Conservation (phyloP, 768 basidiomycete species). For the Boletus insuetus region DNA sequence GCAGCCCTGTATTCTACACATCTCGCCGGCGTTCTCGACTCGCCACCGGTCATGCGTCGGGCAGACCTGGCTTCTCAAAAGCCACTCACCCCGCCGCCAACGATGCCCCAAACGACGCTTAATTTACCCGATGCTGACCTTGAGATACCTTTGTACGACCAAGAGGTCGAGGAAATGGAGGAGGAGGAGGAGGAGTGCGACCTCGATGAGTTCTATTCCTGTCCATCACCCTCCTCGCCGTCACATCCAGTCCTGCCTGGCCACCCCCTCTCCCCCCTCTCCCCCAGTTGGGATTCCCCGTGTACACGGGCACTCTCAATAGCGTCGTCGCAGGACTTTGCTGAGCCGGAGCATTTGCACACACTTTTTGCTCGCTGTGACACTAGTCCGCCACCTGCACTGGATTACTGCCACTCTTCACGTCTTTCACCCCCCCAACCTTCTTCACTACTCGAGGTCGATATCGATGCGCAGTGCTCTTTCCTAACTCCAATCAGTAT, state of each 20-base stretch:
- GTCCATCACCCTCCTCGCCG: slow-evolving; percentile 12
- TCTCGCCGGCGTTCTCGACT: slow-evolving; percentile 34
- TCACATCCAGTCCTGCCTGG: slow-evolving; percentile 12
- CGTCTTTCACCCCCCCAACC: slow-evolving; percentile 13
- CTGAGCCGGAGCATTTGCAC: slow-evolving; percentile 15
- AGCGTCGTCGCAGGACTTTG: slow-evolving; percentile 15
- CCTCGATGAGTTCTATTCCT: slow-evolving; percentile 19
- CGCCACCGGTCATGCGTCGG: slow-evolving; percentile 33
- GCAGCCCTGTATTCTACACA: slow-evolving; percentile 24
- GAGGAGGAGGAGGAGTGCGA: slow-evolving; percentile 11
- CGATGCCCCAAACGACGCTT: slow-evolving; percentile 36
- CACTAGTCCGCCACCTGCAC: slow-evolving; percentile 10
- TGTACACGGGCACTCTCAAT: slow-evolving; percentile 11
- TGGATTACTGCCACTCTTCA: slow-evolving; percentile 13
- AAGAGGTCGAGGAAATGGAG: slow-evolving; percentile 13
- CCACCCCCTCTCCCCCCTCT: slow-evolving; percentile 34
- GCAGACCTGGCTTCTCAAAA: slow-evolving; percentile 27
- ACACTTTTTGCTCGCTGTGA: slow-evolving; percentile 18
- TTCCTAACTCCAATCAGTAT: slow-evolving; percentile 23
- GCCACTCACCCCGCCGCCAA: slow-evolving; percentile 44
- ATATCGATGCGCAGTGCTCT: slow-evolving; percentile 15
- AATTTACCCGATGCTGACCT: slow-evolving; percentile 37
- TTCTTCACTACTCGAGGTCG: slow-evolving; percentile 27
- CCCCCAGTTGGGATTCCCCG: slow-evolving; percentile 32
- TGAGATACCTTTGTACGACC: slow-evolving; percentile 15